Evolutionary conservation across 345 rosid genomes (phyloP).

Genomic region (Acer negundo): DNA sequence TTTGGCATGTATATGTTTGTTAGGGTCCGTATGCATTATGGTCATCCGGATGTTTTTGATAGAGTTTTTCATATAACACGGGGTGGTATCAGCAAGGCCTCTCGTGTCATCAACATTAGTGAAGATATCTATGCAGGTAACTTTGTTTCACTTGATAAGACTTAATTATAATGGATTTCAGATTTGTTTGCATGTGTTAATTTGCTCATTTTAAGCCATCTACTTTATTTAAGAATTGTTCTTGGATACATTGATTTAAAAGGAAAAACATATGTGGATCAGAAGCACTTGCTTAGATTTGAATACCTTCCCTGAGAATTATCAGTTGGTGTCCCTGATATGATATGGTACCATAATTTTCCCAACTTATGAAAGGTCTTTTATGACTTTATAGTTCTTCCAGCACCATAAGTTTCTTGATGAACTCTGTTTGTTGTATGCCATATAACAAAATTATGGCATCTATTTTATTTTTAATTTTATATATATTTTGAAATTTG

Average conservation of each 20-base stretch:
- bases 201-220: background rate
- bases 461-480: background rate
- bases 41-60: conserved; percentile 98
- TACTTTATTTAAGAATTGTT: background rate
- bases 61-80: conserved; percentile 97
- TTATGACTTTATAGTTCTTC: background rate
- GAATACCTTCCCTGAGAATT: background rate
- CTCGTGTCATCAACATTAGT: conserved; percentile 96
- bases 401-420: background rate
- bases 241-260: conserved; percentile 5
- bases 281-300: background rate
- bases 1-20: conserved; percentile 15
- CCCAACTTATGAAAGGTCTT: background rate
- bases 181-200: conserved; percentile 6
- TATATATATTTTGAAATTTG: too few relatives aligned
- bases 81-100: conserved; percentile 99
- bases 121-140: conserved; percentile 95
- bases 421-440: background rate
- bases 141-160: conserved; percentile 6
- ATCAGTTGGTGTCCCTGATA: background rate
- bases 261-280: background rate
- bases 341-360: background rate
- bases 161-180: background rate
- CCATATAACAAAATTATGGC: background rate
- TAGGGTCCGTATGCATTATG: conserved; percentile 99